Evolutionary conservation across 257 asterid species (phyloP).

Genomic region (Thymus mandschuricus): DNA sequence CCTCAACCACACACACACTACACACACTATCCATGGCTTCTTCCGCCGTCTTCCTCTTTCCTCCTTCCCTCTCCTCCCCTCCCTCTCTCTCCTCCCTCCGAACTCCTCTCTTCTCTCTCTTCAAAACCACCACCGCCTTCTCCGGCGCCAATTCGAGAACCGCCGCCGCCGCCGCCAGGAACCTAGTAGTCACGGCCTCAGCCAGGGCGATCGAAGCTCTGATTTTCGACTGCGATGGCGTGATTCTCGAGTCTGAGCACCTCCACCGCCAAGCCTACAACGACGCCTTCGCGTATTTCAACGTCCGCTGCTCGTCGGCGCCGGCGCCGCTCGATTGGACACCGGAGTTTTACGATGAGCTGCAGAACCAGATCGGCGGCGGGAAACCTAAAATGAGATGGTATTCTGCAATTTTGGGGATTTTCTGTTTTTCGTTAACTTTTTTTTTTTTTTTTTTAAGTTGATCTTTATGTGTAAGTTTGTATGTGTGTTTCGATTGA

Average conservation of each 20-base stretch:
- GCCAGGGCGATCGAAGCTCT: slow-evolving; percentile 70
- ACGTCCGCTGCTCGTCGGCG: slow-evolving; percentile 65
- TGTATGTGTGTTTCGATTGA: slow-evolving; percentile 24
- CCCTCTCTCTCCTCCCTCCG: slow-evolving; percentile 35
- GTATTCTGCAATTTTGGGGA: slow-evolving; percentile 32
- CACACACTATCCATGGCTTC: slow-evolving; percentile 66
- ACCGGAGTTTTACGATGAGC: slow-evolving; percentile 73
- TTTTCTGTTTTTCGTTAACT: neutral
- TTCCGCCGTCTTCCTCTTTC: slow-evolving; percentile 50
- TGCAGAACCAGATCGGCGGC: slow-evolving; percentile 87
- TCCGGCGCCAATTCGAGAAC: slow-evolving; percentile 26
- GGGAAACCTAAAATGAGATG: slow-evolving; percentile 99
- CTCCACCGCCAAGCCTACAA: slow-evolving; percentile 96
- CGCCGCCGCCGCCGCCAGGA: slow-evolving; percentile 29
- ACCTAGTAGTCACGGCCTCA: slow-evolving; percentile 47
- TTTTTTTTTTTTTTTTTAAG: neutral
- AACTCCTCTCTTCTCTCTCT: slow-evolving; percentile 42
- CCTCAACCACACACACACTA: slow-evolving; percentile 36
- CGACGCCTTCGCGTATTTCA: slow-evolving; percentile 82
- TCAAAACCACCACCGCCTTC: slow-evolving; percentile 32
- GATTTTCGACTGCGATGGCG: slow-evolving; percentile 93
- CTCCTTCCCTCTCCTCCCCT: slow-evolving; percentile 44
- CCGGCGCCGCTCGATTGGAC: slow-evolving; percentile 69
- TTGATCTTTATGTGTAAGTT: neutral
- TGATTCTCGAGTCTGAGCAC: slow-evolving; percentile 89